Evolutionary conservation across 768 basidiomycete species (phyloP).

Genomic region (Amanita fuliginea): DNA sequence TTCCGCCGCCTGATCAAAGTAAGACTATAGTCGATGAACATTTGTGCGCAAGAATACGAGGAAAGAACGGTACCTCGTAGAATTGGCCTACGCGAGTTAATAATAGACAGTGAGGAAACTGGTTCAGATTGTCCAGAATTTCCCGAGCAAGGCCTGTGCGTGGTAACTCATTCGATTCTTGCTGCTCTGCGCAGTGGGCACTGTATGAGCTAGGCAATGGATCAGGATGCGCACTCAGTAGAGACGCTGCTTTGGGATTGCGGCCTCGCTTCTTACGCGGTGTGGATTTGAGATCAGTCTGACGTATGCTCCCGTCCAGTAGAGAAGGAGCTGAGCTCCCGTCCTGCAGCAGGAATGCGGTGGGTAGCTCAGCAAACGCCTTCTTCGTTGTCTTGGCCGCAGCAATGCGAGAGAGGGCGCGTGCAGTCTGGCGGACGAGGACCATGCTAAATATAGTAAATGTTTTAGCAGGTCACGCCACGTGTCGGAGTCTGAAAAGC

Average conservation of each 20-base stretch:
- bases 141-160: conserved; percentile 42
- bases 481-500: conserved; percentile 11
- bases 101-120: conserved; percentile 81
- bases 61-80: conserved; percentile 59
- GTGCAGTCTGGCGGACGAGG: neutral
- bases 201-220: neutral
- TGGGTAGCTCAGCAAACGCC: conserved; percentile 49
- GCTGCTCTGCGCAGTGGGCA: neutral
- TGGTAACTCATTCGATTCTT: conserved; percentile 6
- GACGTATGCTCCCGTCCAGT: conserved; percentile 32
- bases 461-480: conserved; percentile 18
- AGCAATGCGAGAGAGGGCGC: neutral
- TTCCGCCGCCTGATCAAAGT: conserved; percentile 82
- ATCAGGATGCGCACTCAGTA: neutral
- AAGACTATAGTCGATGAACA: conserved; percentile 47
- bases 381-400: conserved; percentile 11
- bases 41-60: neutral
- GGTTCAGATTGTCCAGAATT: conserved; percentile 58
- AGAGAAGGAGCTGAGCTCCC: conserved; percentile 33
- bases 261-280: conserved; percentile 7
- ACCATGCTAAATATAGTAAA: conserved; percentile 6
- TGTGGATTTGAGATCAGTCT: too few species aligned
- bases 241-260: neutral
- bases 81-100: conserved; percentile 92
- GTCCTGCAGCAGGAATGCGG: conserved; percentile 28